Base-by-base conservation (phyloP, 345 rosid species). In the Salix caprea region DNA sequence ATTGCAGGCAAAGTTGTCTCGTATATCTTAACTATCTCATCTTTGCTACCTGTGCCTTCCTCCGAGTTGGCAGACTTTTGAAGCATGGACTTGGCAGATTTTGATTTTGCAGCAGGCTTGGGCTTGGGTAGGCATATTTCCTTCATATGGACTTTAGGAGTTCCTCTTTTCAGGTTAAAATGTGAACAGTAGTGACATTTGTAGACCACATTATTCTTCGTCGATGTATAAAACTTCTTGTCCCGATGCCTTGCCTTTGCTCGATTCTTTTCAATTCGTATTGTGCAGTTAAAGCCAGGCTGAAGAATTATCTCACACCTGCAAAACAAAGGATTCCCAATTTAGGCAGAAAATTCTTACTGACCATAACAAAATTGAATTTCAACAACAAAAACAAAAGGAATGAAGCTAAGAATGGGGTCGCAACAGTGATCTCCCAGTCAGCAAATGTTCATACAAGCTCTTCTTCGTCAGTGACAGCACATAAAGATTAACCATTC, bases 291-390 rank as follows among this genome's bases (percentile, higher is more conserved):
- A 66, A 78, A 76, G 70, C 94, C 96, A 66, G 97, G 94, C 60
- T 85, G 84, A 81, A 96, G 96, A 83, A 90, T 75, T 21, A 93
- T 91, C 86, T 91, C 94, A 46, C 99, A 93, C 79, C 96, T 91
- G 81, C 76, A 65, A 67, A 75, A 79, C 36, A n/a, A 18, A 28
- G 68, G 23, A 69, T 48, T 34, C 56, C 50, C 26, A 42, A 2
- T 21, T 21, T 16, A 71, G 36, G 50, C 32, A 23, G 34, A 61
- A 69, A 23, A 12, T 46, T 9, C 23, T 30, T 30, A 21, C 21
- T 62, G 19, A 72, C 10, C 67, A 39, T 54, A 1, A 37, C 42
- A 76, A 39, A 12, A 52, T 9, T 15, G 28, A 61, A 58, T 32
- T 42, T 60, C 4, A 36, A 5, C 69, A 34, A 5, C 19, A 8